Evolutionary conservation across 352 stramenopile genomes (phyloP), one percentile per base, ranked within the genome.

Genomic region (Pythium dissotocum): DNA sequence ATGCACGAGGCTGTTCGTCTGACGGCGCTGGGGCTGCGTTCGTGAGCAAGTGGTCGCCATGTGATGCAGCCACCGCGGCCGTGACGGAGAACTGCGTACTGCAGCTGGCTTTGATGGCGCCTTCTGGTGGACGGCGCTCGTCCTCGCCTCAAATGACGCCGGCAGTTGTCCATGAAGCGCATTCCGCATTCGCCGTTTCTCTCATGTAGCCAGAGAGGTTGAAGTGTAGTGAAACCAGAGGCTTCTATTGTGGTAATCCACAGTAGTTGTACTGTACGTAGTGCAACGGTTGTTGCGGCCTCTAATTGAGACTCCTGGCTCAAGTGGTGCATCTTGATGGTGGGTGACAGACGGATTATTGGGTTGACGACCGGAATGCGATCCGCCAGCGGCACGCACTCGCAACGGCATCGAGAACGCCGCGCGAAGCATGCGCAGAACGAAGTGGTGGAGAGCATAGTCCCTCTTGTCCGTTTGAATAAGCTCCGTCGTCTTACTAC

Each of bases 301-400:
- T 53, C n/a, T 53, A 53, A 30, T 53, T 24, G 46, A 53, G 46
- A 53, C 46, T 33, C 46, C 46, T 21, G 46, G 21, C 46, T 53
- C 46, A 53, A 53, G 2, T 32, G 46, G 38, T 44, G 38, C 38
- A 44, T 44, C 9, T 44, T 44, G 38, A 44, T 18, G 42, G 42
- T 28, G 18, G 14, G 4, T 51, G 44, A 30, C 28, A 30, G 28
- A 30, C 28, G 44, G n/a, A 18, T 12, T 0, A 16, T 16, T 51
- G 44, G 44, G 46, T 32, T 53, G 46, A 53, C 46, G 46, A 53
- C 46, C 46, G 32, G 46, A 24, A 53, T 53, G 46, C 46, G 46
- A 53, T 53, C 46, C 14, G 46, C 46, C 46, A 32, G n/a, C 16
- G 7, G 44, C 44, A 51, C 44, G 44, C n/a, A n/a, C 18, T n/a